Evolutionary conservation across 2,329 filamentous ascomycete genomes (phyloP), one percentile per base, ranked within the genome.

Genomic region (Sporothrix euskadiensis): DNA sequence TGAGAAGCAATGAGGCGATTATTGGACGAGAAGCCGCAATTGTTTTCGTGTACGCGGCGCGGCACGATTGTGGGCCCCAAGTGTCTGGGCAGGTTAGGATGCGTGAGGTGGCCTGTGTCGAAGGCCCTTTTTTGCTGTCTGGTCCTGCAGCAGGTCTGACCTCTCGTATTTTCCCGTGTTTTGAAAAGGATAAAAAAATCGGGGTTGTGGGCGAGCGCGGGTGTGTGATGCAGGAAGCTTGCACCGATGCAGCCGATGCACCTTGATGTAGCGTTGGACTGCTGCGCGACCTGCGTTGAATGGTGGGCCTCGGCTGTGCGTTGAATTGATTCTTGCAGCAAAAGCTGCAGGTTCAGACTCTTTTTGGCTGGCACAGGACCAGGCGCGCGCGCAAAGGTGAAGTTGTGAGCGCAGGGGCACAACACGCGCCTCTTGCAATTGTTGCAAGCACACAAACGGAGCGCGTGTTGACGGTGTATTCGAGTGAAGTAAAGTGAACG

Each of bases 201-300:
- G 61, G 19, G 22, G 47, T 47, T 66, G 59, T 56, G 44, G 41
- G 59, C 26, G 30, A 49, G 44, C 3, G 44, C 44, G 14, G 14
- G 44, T 49, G 65, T 30, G 57, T 52, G 71, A 66, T 44, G 47
- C 57, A 66, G 47, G 44, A 63, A 66, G 47, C 57, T 52, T 66
- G 30, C 57, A 52, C 57, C 70, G 41, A 71, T 71, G 70, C 70
- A 71, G 57, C 59, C 59, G 59, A 72, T 72, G 71, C 71, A 56
- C 71, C 71, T 54, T 72, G 71, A 59, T 66, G 71, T 66, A 72
- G 71, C 39, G 70, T 26, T 41, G 49, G 49, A 56, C 66, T 56
- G 49, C 68, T 71, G 69, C 54, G 54, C 69, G 52, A 61, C 69
- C 52, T 71, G 54, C 39, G 69, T 49, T 47, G 54, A 57, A 44